Conservation (phyloP, 2,329 filamentous ascomycete genomes). For the Cryphonectria nitschkei region DNA sequence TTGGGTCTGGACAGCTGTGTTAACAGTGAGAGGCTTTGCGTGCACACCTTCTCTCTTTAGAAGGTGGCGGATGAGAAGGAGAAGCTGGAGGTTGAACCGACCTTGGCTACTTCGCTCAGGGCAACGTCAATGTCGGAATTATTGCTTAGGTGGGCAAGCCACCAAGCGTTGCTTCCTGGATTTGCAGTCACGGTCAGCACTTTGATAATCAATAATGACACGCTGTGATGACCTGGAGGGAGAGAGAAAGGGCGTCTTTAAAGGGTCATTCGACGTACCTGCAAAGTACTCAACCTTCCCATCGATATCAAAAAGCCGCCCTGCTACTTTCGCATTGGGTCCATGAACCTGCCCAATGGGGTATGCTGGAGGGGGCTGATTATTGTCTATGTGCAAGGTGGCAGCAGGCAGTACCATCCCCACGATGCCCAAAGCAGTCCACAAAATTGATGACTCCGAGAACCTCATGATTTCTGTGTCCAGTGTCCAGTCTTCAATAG, state of each 20-base stretch:
- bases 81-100: neutral
- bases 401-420: slow-evolving; percentile 3
- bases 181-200: neutral
- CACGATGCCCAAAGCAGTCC: slow-evolving; percentile 6
- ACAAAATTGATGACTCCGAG: neutral
- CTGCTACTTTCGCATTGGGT: slow-evolving; percentile 21
- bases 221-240: neutral
- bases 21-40: neutral
- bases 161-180: slow-evolving; percentile 27
- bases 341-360: slow-evolving; percentile 18
- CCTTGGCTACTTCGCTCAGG: slow-evolving; percentile 28
- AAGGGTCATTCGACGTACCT: slow-evolving; percentile 1
- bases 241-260: neutral
- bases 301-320: slow-evolving; percentile 23
- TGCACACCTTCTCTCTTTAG: too few relatives aligned
- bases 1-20: slow-evolving; percentile 48
- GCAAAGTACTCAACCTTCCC: slow-evolving; percentile 22
- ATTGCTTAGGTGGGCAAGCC: slow-evolving; percentile 43
- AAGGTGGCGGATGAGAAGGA: neutral
- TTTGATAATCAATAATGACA: neutral
- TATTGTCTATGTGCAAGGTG: slow-evolving; percentile 18
- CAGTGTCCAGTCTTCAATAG: neutral
- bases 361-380: slow-evolving; percentile 20
- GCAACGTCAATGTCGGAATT: slow-evolving; percentile 57
- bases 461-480: slow-evolving; percentile 18